A percentile compares a stretch with the other conserved stretches of the same genome.
phyloP scores from a whole-genome alignment of 805 yeast genomes.

The Wickerhamiella kurtzmanii region DNA sequence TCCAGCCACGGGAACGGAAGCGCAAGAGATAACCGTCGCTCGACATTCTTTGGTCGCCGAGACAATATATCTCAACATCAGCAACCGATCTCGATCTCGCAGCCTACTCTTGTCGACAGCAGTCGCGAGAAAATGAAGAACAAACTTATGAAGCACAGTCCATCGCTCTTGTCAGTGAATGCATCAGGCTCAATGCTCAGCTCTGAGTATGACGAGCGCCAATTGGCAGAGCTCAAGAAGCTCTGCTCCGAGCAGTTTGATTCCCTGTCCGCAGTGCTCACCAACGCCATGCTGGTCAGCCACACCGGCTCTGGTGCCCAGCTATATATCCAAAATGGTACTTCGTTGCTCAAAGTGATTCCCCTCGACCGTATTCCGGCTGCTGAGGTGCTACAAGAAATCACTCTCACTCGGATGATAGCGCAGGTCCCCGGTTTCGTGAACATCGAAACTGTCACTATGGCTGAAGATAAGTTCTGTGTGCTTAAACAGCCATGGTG shows the following conservation, averaged over 20 bases:
- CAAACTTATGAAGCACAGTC: slow-evolving; percentile 36
- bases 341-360: slow-evolving; percentile 27
- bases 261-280: slow-evolving; percentile 25
- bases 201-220: slow-evolving; percentile 14
- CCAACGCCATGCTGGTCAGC: slow-evolving; percentile 20
- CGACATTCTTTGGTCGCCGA: neutral
- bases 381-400: slow-evolving; percentile 36
- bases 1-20: neutral
- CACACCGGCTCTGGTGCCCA: slow-evolving; percentile 37
- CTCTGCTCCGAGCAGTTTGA: slow-evolving; percentile 8
- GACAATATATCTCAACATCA: neutral
- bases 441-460: slow-evolving; percentile 23
- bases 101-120: slow-evolving; percentile 44
- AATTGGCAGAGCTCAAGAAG: slow-evolving; percentile 27
- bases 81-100: slow-evolving; percentile 32
- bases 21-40: neutral
- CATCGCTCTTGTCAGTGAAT: slow-evolving; percentile 32
- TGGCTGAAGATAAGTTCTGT: slow-evolving; percentile 25
- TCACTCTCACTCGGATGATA: slow-evolving; percentile 30
- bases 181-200: slow-evolving; percentile 21
- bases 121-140: slow-evolving; percentile 42
- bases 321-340: slow-evolving; percentile 32
- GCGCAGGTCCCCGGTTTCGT: slow-evolving; percentile 33
- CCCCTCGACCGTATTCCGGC: slow-evolving; percentile 32
- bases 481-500: slow-evolving; percentile 25